Conservation (phyloP, 2,329 filamentous ascomycete genomes). For the Pseudohalonectria lignicola region DNA sequence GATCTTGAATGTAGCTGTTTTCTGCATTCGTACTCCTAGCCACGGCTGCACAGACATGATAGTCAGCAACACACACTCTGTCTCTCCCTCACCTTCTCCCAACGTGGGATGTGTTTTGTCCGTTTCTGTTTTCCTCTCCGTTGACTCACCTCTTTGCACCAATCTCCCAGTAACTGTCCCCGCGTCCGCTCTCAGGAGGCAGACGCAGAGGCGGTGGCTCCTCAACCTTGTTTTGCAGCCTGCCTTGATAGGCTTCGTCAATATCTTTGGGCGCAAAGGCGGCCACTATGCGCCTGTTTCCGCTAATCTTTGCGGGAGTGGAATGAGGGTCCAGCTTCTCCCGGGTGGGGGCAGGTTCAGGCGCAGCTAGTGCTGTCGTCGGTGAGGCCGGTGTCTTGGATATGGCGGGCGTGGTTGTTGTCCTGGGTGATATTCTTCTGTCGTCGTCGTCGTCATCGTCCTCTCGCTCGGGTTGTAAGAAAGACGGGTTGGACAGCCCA, state of each 20-base stretch:
- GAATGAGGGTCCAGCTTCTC: no score
- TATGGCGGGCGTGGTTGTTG: neutral
- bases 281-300: no score
- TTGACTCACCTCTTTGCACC: neutral
- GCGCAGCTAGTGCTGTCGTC: neutral
- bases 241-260: neutral
- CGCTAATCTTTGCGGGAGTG: no score
- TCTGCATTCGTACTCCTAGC: no score
- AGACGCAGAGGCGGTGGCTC: constrained; percentile 1
- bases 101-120: no score
- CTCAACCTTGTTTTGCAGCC: neutral
- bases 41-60: no score
- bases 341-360: neutral
- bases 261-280: no score
- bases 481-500: neutral
- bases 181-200: neutral
- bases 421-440: neutral
- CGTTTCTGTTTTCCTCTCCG: no score
- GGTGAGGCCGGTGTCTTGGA: neutral
- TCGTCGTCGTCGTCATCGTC: neutral
- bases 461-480: neutral
- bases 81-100: no score
- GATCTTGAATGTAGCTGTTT: no score
- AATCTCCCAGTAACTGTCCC: neutral
- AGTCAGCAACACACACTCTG: no score